A percentile compares a stretch with the other conserved stretches of the same genome.
phyloP scores from a whole-genome alignment of 495 filamentous ascomycete species.

The Saxophila tyrrhenica region DNA sequence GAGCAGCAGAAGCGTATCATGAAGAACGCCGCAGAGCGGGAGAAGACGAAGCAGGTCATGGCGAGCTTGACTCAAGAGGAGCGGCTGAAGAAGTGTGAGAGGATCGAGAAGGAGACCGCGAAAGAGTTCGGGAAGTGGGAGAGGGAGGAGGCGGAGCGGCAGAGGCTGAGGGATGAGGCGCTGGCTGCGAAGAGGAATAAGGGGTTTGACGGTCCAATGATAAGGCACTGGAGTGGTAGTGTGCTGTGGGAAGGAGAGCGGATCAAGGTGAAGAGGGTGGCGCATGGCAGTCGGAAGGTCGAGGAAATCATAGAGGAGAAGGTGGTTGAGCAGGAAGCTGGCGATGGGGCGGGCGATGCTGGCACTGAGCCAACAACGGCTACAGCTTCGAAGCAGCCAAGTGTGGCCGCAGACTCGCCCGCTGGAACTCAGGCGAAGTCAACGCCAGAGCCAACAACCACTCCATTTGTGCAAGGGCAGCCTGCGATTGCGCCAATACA shows the following conservation, averaged over 20 bases:
- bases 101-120: conserved; percentile 70
- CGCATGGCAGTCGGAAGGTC: conserved; percentile 47
- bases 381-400: neutral
- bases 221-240: conserved; percentile 86
- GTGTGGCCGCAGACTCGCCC: neutral
- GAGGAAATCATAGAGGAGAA: conserved; percentile 45
- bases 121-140: conserved; percentile 74
- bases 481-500: neutral
- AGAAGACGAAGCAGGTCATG: conserved; percentile 60
- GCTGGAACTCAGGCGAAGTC: neutral
- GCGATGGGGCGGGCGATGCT: neutral
- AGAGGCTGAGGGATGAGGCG: conserved; percentile 57
- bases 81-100: conserved; percentile 68
- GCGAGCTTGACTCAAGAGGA: conserved; percentile 76
- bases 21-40: conserved; percentile 73
- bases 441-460: neutral
- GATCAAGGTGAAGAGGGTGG: conserved; percentile 42
- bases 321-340: neutral
- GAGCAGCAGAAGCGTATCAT: conserved; percentile 69
- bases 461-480: neutral
- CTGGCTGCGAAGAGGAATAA: conserved; percentile 68
- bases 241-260: conserved; percentile 67
- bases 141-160: conserved; percentile 81
- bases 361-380: neutral
- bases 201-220: conserved; percentile 75